Evolutionary conservation across 1,284 basidiomycete species (phyloP).

Genomic region (Waitea zeae): DNA sequence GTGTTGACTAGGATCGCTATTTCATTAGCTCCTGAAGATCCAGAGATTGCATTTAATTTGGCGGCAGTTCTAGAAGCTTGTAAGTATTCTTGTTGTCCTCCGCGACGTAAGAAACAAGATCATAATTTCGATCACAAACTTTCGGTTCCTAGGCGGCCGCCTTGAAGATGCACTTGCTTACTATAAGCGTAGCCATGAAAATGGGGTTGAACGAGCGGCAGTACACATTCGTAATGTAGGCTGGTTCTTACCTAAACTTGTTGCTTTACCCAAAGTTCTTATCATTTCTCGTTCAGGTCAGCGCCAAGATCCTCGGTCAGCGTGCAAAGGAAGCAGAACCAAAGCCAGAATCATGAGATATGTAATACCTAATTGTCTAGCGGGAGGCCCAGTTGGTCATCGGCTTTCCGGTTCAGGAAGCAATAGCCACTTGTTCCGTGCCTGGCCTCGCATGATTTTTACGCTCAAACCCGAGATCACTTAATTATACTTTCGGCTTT

Average conservation of each 20-base stretch:
- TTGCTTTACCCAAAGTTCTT: not conserved
- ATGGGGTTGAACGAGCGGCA: slow-evolving; percentile 74
- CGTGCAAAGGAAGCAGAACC: no score
- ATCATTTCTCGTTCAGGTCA: slow-evolving; percentile 27
- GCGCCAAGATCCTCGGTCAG: slow-evolving; percentile 70
- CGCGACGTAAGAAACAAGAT: not conserved
- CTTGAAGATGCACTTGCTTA: slow-evolving; percentile 68
- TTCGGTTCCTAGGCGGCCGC: no score
- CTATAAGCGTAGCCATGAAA: slow-evolving; percentile 64
- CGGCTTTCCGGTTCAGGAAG: no score
- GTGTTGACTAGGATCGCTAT: slow-evolving; percentile 54
- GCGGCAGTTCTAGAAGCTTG: slow-evolving; percentile 84
- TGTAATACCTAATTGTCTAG: no score
- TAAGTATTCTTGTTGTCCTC: slow-evolving; percentile 17
- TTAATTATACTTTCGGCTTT: no score
- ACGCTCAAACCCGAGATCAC: no score
- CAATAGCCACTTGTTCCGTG: no score
- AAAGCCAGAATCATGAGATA: no score
- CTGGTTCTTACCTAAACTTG: slow-evolving; percentile 7
- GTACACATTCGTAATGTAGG: slow-evolving; percentile 74
- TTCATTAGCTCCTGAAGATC: slow-evolving; percentile 77
- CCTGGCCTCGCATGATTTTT: no score
- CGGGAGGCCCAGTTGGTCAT: no score
- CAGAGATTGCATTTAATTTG: slow-evolving; percentile 90
- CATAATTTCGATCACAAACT: slow-evolving; percentile 15